phyloP scores from a whole-genome alignment of 208 protist genomes.

The Leishmania tarentolae region DNA sequence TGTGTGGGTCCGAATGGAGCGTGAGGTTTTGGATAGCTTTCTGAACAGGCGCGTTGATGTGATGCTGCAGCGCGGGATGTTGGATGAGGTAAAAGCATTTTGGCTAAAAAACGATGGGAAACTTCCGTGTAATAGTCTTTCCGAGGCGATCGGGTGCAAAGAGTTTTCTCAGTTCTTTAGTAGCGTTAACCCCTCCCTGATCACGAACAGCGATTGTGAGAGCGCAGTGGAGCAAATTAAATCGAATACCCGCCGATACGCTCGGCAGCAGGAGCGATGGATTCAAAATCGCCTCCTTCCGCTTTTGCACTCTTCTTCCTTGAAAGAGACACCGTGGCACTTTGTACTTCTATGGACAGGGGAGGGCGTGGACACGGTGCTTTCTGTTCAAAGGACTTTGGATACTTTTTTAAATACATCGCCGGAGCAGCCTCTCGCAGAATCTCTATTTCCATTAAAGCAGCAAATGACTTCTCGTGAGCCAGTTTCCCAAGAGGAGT shows the following conservation, averaged over 20 bases:
- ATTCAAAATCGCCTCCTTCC: slow-evolving; percentile 75
- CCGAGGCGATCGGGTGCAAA: slow-evolving; percentile 82
- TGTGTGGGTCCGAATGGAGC: slow-evolving; percentile 59
- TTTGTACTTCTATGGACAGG: slow-evolving; percentile 18
- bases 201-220: slow-evolving; percentile 14
- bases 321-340: slow-evolving; percentile 17
- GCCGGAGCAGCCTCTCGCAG: not conserved
- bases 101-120: slow-evolving; percentile 5
- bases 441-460: slow-evolving; percentile 18
- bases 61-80: slow-evolving; percentile 77
- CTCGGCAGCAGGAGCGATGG: slow-evolving; percentile 78
- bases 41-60: slow-evolving; percentile 75
- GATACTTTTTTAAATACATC: slow-evolving; percentile 2
- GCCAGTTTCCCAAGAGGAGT: slow-evolving; percentile 56
- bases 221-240: slow-evolving; percentile 61
- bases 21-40: slow-evolving; percentile 35
- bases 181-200: not conserved
- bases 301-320: slow-evolving; percentile 31
- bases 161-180: slow-evolving; percentile 47
- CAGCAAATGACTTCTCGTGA: not conserved
- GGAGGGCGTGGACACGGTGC: not conserved
- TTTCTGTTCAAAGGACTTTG: not conserved
- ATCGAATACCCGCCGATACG: slow-evolving; percentile 76
- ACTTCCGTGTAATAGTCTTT: slow-evolving; percentile 30
- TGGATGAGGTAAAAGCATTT: slow-evolving; percentile 63